A percentile compares a stretch with the other conserved stretches of the same genome.
phyloP scores from a whole-genome alignment of 345 rosid genomes.

The Citrus australasica region DNA sequence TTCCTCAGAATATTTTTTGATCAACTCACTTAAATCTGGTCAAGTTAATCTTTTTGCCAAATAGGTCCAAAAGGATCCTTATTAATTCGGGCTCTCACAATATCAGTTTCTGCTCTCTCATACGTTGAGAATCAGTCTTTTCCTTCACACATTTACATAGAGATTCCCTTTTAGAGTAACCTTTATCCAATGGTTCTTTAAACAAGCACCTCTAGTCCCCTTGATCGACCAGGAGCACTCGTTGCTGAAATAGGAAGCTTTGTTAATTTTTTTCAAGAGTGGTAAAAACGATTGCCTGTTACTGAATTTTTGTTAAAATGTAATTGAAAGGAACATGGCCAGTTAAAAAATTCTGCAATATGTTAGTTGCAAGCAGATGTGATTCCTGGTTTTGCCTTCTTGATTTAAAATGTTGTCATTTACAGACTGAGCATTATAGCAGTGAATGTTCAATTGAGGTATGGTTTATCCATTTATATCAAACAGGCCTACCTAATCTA shows the following conservation, averaged over 20 bases:
- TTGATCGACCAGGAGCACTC: constrained; percentile 1
- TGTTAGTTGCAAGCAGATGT: too few species aligned
- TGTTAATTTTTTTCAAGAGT: not conserved
- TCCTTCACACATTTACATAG: not conserved
- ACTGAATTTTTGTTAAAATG: not conserved
- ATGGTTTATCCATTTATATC: too few species aligned
- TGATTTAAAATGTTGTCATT: too few species aligned
- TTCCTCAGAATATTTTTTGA: constrained; percentile 6
- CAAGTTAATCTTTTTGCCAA: not conserved
- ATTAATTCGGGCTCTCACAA: not conserved
- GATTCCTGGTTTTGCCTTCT: too few species aligned
- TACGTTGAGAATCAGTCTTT: constrained; percentile 6
- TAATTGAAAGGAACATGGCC: not conserved
- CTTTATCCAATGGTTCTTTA: not conserved
- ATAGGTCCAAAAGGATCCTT: constrained; percentile 3
- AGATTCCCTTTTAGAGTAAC: not conserved
- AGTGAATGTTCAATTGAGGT: too few species aligned
- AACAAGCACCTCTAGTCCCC: not conserved
- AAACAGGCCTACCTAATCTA: too few species aligned
- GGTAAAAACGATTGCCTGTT: not conserved
- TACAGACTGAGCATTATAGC: too few species aligned
- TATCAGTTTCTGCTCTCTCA: constrained; percentile 11
- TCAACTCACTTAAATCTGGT: not conserved
- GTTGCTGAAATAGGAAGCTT: not conserved
- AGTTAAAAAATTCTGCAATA: too few species aligned